Percentiles rank a stretch among this genome's conserved stretches.
These are phyloP conservation scores for Irpex rosettiformis DNA, from an alignment of 1,284 basidiomycete genomes.

Conservation along the genomic window DNA sequence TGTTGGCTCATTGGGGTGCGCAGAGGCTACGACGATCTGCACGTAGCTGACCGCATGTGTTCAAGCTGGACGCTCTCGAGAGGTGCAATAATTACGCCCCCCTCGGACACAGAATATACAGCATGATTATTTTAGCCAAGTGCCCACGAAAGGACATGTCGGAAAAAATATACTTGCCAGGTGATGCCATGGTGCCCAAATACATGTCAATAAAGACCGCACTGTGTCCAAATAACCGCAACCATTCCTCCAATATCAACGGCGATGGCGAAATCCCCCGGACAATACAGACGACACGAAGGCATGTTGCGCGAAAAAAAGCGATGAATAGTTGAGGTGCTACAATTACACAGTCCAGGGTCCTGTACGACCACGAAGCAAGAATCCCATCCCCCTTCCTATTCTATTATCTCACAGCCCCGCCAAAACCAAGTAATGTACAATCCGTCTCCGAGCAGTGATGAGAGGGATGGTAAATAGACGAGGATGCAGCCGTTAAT, in stretches of 20 bases:
- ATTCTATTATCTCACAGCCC: constrained; percentile 9
- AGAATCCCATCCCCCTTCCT: neutral
- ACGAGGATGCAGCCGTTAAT: neutral
- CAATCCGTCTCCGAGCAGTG: neutral
- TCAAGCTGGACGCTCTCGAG: neutral
- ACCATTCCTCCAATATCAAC: neutral
- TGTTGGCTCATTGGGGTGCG: neutral
- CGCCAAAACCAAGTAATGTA: neutral
- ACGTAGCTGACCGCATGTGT: constrained; percentile 3
- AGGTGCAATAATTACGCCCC: neutral
- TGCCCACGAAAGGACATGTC: neutral
- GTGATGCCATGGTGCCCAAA: neutral
- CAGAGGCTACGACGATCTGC: constrained; percentile 3
- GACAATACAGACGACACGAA: neutral
- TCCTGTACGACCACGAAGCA: constrained; percentile 5
- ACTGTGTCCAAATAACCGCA: neutral
- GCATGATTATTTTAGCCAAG: too few relatives aligned
- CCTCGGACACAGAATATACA: too few relatives aligned
- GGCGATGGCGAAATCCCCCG: neutral
- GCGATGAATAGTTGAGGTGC: neutral
- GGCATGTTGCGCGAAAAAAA: neutral
- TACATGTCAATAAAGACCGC: neutral
- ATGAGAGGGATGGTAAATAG: constrained; percentile 1
- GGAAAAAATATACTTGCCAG: neutral
- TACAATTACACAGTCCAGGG: constrained; percentile 11